Conservation (phyloP, 2,329 filamentous ascomycete genomes). For the Monilinia fructicola region DNA sequence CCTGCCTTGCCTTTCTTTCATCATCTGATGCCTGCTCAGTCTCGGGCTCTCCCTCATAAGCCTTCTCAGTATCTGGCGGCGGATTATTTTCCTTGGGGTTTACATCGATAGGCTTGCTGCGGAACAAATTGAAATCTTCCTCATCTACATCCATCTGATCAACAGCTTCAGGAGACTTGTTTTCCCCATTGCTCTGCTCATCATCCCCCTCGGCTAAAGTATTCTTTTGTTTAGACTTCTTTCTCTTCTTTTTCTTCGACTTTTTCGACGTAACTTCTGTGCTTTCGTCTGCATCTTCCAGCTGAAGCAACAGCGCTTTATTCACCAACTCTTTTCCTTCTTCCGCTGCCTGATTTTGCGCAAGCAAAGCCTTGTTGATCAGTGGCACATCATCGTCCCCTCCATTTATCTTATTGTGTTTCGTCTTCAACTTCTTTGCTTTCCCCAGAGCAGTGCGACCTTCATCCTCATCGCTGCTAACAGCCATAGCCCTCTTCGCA, state of each 20-base stretch:
- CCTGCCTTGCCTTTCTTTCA: slow-evolving; percentile 16
- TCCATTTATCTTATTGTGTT: slow-evolving; percentile 1
- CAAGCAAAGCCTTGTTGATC: slow-evolving; percentile 24
- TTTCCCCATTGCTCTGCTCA: slow-evolving; percentile 1
- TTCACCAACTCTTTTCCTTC: slow-evolving; percentile 22
- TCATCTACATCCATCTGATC: slow-evolving; percentile 21
- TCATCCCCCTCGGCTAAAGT: slow-evolving; percentile 10
- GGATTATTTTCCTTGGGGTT: slow-evolving; percentile 9
- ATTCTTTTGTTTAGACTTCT: slow-evolving; percentile 23
- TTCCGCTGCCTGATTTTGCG: background rate
- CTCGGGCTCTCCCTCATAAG: slow-evolving; percentile 21
- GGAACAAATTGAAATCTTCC: slow-evolving; percentile 20
- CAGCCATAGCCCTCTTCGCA: slow-evolving; percentile 36
- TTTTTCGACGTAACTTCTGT: slow-evolving; percentile 20
- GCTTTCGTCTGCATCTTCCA: slow-evolving; percentile 15
- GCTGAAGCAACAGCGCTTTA: slow-evolving; percentile 18
- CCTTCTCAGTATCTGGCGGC: slow-evolving; percentile 13
- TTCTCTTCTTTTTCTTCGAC: slow-evolving; percentile 25
- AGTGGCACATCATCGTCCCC: slow-evolving; percentile 9
- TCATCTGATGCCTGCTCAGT: slow-evolving; percentile 10
- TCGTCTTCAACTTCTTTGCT: slow-evolving; percentile 39
- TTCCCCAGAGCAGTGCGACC: slow-evolving; percentile 41
- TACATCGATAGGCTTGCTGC: slow-evolving; percentile 19
- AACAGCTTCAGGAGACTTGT: slow-evolving; percentile 4
- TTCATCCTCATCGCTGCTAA: slow-evolving; percentile 42